phyloP scores from a whole-genome alignment of 495 filamentous ascomycete species.

The Thermothielavioides terrestris region DNA sequence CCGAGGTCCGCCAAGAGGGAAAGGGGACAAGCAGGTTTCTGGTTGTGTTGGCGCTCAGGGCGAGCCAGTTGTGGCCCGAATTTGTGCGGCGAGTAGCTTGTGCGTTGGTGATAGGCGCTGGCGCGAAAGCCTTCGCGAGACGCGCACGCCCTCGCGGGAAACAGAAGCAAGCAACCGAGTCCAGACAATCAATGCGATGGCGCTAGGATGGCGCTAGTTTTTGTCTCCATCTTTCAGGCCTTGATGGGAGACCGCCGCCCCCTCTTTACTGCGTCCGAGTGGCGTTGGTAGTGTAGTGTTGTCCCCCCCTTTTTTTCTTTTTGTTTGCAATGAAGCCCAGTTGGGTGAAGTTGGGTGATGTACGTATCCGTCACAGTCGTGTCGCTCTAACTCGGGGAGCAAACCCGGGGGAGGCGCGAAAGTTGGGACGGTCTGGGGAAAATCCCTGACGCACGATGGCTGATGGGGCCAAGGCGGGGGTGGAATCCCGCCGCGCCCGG shows the following conservation, averaged over 20 bases:
- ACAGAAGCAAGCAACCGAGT: constrained; percentile 6
- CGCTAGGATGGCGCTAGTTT: too few species aligned
- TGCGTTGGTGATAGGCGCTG: constrained; percentile 7
- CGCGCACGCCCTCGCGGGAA: too few species aligned
- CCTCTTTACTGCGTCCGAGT: too few species aligned
- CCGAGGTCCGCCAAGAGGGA: background rate
- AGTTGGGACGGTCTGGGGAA: constrained; percentile 6
- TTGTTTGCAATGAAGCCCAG: too few species aligned
- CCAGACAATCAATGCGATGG: background rate
- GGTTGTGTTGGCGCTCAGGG: background rate
- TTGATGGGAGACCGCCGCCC: too few species aligned
- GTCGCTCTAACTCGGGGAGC: too few species aligned
- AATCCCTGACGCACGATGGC: constrained; percentile 9
- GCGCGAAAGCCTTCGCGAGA: background rate
- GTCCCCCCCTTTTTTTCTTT: too few species aligned
- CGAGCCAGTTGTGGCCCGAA: background rate
- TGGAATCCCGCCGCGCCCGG: background rate
- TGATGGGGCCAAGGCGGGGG: constrained; percentile 11
- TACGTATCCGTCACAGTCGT: too few species aligned
- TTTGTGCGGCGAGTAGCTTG: background rate
- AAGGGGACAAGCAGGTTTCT: constrained; percentile 1
- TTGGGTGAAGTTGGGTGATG: too few species aligned
- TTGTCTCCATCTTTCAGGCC: too few species aligned
- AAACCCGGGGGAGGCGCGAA: constrained; percentile 10
- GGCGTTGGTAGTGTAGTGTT: too few species aligned